Base-by-base conservation (phyloP, 108 stramenopile genomes). In the Licmophora abbreviata region DNA sequence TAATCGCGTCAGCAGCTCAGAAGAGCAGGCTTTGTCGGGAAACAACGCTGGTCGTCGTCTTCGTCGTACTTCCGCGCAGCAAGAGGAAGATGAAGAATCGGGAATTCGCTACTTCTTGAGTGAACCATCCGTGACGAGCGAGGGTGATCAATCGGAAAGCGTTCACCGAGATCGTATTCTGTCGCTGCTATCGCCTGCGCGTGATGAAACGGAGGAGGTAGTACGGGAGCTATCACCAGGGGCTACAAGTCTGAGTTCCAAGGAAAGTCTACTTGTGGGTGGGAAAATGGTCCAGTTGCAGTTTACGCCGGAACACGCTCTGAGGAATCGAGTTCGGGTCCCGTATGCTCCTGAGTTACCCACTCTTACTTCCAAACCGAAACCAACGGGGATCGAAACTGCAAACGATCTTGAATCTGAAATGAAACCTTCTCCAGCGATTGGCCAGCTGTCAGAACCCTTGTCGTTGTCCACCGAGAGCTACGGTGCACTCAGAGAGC, bases 221-320 rank as follows among this genome's bases (percentile, higher is more conserved):
- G 43, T 17, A 9, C 15, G 7, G 12, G 7, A 8, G 68, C 14
- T 22, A 12, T 71, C 70, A 26, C 75, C 75, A 21, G 74, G 68
- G 27, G 70, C 66, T 49, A 70, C 69, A 4, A 69, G 67, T 64
- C 35, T 76, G 21, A 69, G 68, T 25, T 66, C 69, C 4, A 62
- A 58, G 59, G 75, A 76, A 23, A 67, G 64, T 28, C 54, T 53
- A 21, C 18, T 14, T 44, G 8, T 44, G n/a, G n/a, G n/a, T 44
- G 20, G 22, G 8, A 44, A 18, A 8, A 44, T 21, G 43, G 43
- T 44, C 8, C 43, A 44, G 8, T 21, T 44, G 43, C 43, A 44
- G 17, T 44, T 44, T 17, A 15, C 22, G 43, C 8, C 15, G 12
- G 43, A 44, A n/a, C 9, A 44, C 20, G 17, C 12, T 21, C 8